Conservation (phyloP, 169 alveolate species). For the Plasmodium chabaudi region DNA sequence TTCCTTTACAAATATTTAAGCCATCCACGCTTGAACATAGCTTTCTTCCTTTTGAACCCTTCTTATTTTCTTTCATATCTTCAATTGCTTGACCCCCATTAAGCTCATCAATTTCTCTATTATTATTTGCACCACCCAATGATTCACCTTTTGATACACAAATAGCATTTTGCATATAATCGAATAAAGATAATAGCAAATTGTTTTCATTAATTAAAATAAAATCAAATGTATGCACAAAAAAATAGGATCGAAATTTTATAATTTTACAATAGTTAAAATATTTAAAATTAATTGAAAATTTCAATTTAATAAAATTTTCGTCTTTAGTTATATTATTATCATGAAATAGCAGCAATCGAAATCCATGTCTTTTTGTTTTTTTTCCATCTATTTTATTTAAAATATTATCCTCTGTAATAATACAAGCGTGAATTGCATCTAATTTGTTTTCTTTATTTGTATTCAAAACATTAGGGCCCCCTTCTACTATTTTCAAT, state of each 20-base stretch:
- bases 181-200: conserved; percentile 39
- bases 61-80: no score
- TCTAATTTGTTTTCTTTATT: conserved; percentile 1
- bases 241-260: conserved; percentile 35
- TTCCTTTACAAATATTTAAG: neutral
- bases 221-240: conserved; percentile 56
- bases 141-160: neutral
- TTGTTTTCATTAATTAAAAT: conserved; percentile 40
- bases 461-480: neutral
- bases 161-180: conserved; percentile 23
- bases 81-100: neutral
- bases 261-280: conserved; percentile 41
- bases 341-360: conserved; percentile 52
- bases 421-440: conserved; percentile 32
- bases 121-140: neutral
- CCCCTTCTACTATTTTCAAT: neutral
- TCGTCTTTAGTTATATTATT: conserved; percentile 37
- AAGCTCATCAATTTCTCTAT: neutral
- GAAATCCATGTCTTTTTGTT: conserved; percentile 38
- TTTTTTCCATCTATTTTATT: conserved; percentile 32
- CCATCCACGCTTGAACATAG: neutral
- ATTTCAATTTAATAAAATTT: conserved; percentile 37
- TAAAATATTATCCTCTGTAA: conserved; percentile 5
- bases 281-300: conserved; percentile 23
- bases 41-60: no score